Conservation (phyloP, 371 early-diverging fungal species). For the Mucor saturninus region DNA sequence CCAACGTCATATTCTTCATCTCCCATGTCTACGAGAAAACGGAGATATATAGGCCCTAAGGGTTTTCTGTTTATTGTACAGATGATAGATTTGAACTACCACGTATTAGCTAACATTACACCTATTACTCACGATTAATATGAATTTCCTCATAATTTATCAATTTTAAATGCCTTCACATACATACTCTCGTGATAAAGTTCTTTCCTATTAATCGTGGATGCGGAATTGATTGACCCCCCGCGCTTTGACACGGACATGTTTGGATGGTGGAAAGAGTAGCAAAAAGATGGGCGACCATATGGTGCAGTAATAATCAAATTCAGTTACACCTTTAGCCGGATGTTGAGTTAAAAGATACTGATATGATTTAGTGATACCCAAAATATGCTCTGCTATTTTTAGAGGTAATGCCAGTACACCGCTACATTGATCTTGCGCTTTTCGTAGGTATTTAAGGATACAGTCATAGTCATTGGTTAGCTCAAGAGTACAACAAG, state of each 20-base stretch:
- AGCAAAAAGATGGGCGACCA: slow-evolving; percentile 2
- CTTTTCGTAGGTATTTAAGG: too few relatives aligned
- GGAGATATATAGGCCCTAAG: not conserved
- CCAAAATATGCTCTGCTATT: not conserved
- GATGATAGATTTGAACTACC: too few relatives aligned
- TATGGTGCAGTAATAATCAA: slow-evolving; percentile 3
- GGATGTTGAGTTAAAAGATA: not conserved
- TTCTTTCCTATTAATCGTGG: slow-evolving; percentile 8
- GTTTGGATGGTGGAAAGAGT: slow-evolving; percentile 5
- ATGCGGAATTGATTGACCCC: slow-evolving; percentile 7
- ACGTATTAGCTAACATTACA: too few relatives aligned
- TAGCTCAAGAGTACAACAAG: too few relatives aligned
- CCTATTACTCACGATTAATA: too few relatives aligned
- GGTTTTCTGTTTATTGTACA: too few relatives aligned
- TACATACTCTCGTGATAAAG: not conserved
- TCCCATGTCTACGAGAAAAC: slow-evolving; percentile 4
- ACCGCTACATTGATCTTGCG: too few relatives aligned
- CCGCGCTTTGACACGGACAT: slow-evolving; percentile 6
- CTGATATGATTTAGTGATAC: not conserved
- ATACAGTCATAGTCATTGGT: too few relatives aligned
- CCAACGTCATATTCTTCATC: slow-evolving; percentile 12
- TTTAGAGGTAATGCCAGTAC: not conserved
- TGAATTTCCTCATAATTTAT: not conserved
- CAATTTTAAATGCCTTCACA: slow-evolving; percentile 11
- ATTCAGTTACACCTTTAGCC: slow-evolving; percentile 5